Base-by-base conservation (phyloP, 352 stramenopile genomes). In the Phytopythium oedochilum region DNA sequence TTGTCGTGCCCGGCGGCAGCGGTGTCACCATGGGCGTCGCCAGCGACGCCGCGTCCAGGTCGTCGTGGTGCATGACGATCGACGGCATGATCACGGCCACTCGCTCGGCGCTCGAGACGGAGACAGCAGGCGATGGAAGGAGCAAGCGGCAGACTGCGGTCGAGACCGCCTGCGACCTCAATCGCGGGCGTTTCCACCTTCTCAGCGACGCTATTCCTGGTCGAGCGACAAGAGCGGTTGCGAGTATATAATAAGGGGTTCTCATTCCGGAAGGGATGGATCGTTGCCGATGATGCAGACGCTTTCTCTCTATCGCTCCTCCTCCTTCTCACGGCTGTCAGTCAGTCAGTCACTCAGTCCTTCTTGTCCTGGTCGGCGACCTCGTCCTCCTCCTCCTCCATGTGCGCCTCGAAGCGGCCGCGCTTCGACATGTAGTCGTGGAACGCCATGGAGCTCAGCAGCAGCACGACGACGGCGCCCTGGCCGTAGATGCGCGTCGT, bases 401-500 rank as follows among this genome's bases (percentile, higher is more conserved):
- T 29, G 22, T 31, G 22, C 5, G 77, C 60, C 53, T 74, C 71
- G 29, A 87, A 89, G 54, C 74, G 67, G 32, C 65, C 65, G 40
- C 60, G 67, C 44, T 65, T 73, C 23, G 70, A 66, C 79, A 89
- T 88, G 55, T 70, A 88, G 66, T 89, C 79, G 53, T 82, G 75
- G 69, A 89, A 88, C 20, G 65, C 74, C 79, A 89, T 89, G 34
- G 79, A 80, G 54, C 67, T 61, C 22, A 88, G 59, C 48, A 89
- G 64, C 42, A 89, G 53, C 44, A 71, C 64, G 6, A 86, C 73
- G 15, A 85, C 66, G 0, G 76, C 66, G 28, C 63, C 64, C 45
- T 89, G 79, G 18, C 75, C 79, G 69, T 89, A 89, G 42, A 89
- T 76, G 28, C 79, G 74, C 47, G 79, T 81, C 60, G 86, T 75